These are phyloP conservation scores for Daphne laureola DNA, from an alignment of 441 rosid species.

Conservation along the genomic window DNA sequence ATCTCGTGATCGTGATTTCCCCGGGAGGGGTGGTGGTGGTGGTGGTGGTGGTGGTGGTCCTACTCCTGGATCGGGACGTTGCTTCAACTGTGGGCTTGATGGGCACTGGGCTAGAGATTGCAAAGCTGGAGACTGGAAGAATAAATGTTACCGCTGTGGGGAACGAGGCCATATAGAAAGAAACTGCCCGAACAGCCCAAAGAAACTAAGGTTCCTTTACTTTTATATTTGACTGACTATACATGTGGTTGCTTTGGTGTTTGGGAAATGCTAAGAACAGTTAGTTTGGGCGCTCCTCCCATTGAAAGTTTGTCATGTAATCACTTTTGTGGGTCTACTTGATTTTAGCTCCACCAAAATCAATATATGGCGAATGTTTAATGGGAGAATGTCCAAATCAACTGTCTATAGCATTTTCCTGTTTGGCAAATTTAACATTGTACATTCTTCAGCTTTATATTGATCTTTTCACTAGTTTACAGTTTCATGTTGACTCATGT, in stretches of 20 bases:
- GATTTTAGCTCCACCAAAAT: too few relatives aligned
- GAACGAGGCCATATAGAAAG: slow-evolving; percentile 73
- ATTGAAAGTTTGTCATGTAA: too few relatives aligned
- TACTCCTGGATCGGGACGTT: slow-evolving; percentile 72
- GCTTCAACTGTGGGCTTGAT: slow-evolving; percentile 69
- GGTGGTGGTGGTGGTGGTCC: too few relatives aligned
- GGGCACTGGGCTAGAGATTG: slow-evolving; percentile 85
- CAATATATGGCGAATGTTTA: too few relatives aligned
- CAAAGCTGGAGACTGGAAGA: slow-evolving; percentile 82
- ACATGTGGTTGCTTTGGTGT: too few relatives aligned
- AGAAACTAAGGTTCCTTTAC: slow-evolving; percentile 38
- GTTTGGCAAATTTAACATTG: background rate
- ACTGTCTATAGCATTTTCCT: too few relatives aligned
- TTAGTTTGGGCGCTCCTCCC: too few relatives aligned
- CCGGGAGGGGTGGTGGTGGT: slow-evolving; percentile 56
- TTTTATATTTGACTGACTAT: background rate
- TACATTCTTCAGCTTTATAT: background rate
- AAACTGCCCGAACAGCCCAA: slow-evolving; percentile 66
- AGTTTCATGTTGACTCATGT: background rate
- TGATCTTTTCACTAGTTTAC: background rate
- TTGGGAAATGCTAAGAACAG: too few relatives aligned
- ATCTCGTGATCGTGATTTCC: slow-evolving; percentile 29
- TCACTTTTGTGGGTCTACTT: too few relatives aligned
- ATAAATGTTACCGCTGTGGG: slow-evolving; percentile 75
- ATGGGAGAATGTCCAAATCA: too few relatives aligned